Conservation (phyloP, 1,284 basidiomycete species). For the Moesziomyces aphidis region DNA sequence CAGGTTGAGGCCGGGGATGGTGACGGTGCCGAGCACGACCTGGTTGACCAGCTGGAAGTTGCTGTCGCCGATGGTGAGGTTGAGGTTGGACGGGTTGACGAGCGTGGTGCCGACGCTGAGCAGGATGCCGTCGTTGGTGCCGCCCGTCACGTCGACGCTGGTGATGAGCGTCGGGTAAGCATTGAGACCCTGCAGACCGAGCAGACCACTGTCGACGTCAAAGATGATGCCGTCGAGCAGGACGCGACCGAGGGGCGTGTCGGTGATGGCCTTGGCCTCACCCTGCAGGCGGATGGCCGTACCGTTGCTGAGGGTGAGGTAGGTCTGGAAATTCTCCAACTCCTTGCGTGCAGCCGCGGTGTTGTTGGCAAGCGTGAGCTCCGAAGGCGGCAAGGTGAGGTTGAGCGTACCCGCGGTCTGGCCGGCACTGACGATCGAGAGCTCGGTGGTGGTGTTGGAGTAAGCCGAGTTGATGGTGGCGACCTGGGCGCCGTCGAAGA, state of each 20-base stretch:
- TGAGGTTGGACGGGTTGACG: constrained; percentile 79
- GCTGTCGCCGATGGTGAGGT: constrained; percentile 70
- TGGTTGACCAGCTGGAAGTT: constrained; percentile 74
- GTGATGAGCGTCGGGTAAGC: constrained; percentile 74
- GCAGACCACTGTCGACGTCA: constrained; percentile 77
- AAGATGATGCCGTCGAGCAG: constrained; percentile 80
- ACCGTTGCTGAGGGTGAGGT: constrained; percentile 70
- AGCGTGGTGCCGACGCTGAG: constrained; percentile 74
- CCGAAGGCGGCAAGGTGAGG: constrained; percentile 75
- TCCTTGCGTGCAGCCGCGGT: constrained; percentile 70
- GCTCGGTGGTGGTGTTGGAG: constrained; percentile 39
- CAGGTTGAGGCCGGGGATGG: constrained; percentile 57
- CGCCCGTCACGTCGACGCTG: constrained; percentile 78
- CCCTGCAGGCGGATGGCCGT: constrained; percentile 76
- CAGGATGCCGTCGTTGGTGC: constrained; percentile 74
- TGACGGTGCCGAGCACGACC: constrained; percentile 56
- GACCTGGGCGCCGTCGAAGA: constrained; percentile 74
- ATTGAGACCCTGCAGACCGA: constrained; percentile 76
- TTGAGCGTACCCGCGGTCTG: constrained; percentile 78
- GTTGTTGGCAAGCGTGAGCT: constrained; percentile 72
- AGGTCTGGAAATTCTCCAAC: constrained; percentile 66
- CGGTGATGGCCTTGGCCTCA: constrained; percentile 76
- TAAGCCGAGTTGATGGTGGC: constrained; percentile 68
- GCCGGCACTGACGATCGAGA: constrained; percentile 66
- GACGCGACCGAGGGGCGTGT: constrained; percentile 76